Base-by-base conservation (phyloP, 2,329 filamentous ascomycete species). In the Plenodomus tracheiphilus region DNA sequence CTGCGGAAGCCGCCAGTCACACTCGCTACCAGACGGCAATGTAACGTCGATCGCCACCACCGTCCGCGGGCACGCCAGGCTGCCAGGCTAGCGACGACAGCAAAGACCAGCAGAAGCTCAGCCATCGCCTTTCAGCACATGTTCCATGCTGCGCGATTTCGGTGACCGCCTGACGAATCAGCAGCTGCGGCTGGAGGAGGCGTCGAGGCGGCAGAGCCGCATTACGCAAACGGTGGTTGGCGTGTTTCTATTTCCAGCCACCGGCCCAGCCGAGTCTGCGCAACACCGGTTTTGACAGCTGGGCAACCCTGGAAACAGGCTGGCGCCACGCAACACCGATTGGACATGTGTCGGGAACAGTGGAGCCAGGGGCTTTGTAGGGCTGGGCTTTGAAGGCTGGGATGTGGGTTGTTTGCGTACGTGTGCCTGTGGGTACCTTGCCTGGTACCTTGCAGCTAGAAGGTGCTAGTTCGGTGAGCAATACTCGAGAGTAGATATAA, bases 381-480 rank as follows among this genome's bases (percentile, higher is more conserved):
- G 47, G 50, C 43, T 53, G 50, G 39, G 21, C 38, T 34, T 18
- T 37, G 36, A 47, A 30, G 52, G 52, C 49, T 54, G 52, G 52
- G 39, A 49, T 41, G 44, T 41, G 45, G 41, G 46, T 34, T 51
- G 41, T 47, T 53, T 42, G 43, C 41, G 41, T 54, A 54, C 51
- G 48, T 52, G 46, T 32, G 45, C 41, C 19, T 41, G 51, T 51
- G 51, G 43, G 30, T 48, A 42, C 46, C 6, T 39, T 22, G 15
- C 34, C 46, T 28, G 39, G 22, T 34, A 50, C 16, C 18, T 20
- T 18, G 35, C 25, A 37, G 39, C 47, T 43, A 46, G 42, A 42
- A 25, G 28, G 20, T 40, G 43, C 46, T 46, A 7, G 18, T 32
- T 39, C 18, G 38, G 19, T 15, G 28, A 40, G 42, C 30, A 43